Percentiles rank a stretch among this genome's conserved stretches.
phyloP scores from a whole-genome alignment of 495 filamentous ascomycete genomes.

The Entonaema liquescens region DNA sequence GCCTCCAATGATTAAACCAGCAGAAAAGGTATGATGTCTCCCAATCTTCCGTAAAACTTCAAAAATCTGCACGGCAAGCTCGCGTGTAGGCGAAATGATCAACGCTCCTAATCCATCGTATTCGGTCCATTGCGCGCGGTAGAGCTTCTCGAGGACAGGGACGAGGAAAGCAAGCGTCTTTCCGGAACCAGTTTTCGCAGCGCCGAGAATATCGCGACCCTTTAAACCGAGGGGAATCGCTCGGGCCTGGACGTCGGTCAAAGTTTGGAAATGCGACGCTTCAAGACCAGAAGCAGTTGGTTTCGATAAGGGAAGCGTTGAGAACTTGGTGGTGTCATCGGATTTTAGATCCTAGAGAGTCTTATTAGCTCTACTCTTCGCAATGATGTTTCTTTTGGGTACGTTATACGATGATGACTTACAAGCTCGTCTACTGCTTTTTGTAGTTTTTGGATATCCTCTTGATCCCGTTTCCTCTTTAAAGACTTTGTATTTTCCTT shows the following conservation, averaged over 20 bases:
- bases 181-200: conserved; percentile 95
- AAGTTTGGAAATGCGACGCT: conserved; percentile 84
- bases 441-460: conserved; percentile 66
- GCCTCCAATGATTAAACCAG: conserved; percentile 94
- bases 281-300: conserved; percentile 83
- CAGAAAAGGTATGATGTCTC: conserved; percentile 87
- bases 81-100: conserved; percentile 92
- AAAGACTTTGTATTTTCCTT: conserved; percentile 50
- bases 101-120: conserved; percentile 91
- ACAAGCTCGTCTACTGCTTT: conserved; percentile 53
- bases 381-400: neutral
- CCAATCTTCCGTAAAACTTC: conserved; percentile 92
- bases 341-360: conserved; percentile 55
- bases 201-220: conserved; percentile 89
- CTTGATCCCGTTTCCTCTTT: conserved; percentile 59
- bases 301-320: conserved; percentile 85
- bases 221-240: conserved; percentile 87
- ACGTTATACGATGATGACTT: conserved; percentile 13
- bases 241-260: conserved; percentile 91
- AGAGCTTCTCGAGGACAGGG: conserved; percentile 94
- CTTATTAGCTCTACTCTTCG: conserved; percentile 11
- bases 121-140: conserved; percentile 87
- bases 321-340: conserved; percentile 66
- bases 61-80: conserved; percentile 97
- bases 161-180: conserved; percentile 96